Percentiles rank a stretch among this genome's conserved stretches.
These are phyloP conservation scores for Monilinia vaccinii-corymbosi DNA, from an alignment of 2,329 filamentous ascomycete species.

Conservation along the genomic window DNA sequence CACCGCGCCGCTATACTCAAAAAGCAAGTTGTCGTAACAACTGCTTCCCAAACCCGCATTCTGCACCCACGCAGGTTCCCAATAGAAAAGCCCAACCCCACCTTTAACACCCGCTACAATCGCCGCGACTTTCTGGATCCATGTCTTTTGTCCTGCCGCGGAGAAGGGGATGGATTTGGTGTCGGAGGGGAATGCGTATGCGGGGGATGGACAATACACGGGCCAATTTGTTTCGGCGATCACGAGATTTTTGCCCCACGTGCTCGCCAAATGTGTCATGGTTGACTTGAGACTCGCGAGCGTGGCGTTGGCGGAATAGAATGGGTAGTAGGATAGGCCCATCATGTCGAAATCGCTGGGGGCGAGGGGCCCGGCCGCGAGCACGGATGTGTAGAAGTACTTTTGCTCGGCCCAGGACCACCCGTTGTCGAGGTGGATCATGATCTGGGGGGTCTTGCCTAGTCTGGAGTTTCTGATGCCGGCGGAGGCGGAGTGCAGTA, in stretches of 20 bases:
- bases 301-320: slow-evolving; percentile 53
- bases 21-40: slow-evolving; percentile 55
- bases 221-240: slow-evolving; percentile 68
- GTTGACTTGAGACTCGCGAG: slow-evolving; percentile 46
- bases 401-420: slow-evolving; percentile 61
- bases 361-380: slow-evolving; percentile 41
- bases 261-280: slow-evolving; percentile 48
- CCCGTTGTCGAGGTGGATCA: slow-evolving; percentile 70
- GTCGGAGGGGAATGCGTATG: slow-evolving; percentile 51
- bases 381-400: slow-evolving; percentile 48
- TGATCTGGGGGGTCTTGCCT: slow-evolving; percentile 51
- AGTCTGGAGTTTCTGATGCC: slow-evolving; percentile 56
- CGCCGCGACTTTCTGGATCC: slow-evolving; percentile 49
- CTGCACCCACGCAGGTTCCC: slow-evolving; percentile 64
- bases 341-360: slow-evolving; percentile 58
- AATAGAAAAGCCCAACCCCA: slow-evolving; percentile 58
- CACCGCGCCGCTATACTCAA: slow-evolving; percentile 44
- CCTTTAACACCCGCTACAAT: slow-evolving; percentile 44
- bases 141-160: slow-evolving; percentile 52
- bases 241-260: slow-evolving; percentile 57
- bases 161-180: slow-evolving; percentile 51
- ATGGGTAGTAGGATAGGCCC: slow-evolving; percentile 66
- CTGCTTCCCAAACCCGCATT: slow-evolving; percentile 57
- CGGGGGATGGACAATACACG: slow-evolving; percentile 48
- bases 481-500: slow-evolving; percentile 55